A percentile compares a stretch with the other conserved stretches of the same genome.
These are phyloP conservation scores for Aphanomyces astaci DNA, from an alignment of 352 stramenopile genomes.

Conservation along the genomic window DNA sequence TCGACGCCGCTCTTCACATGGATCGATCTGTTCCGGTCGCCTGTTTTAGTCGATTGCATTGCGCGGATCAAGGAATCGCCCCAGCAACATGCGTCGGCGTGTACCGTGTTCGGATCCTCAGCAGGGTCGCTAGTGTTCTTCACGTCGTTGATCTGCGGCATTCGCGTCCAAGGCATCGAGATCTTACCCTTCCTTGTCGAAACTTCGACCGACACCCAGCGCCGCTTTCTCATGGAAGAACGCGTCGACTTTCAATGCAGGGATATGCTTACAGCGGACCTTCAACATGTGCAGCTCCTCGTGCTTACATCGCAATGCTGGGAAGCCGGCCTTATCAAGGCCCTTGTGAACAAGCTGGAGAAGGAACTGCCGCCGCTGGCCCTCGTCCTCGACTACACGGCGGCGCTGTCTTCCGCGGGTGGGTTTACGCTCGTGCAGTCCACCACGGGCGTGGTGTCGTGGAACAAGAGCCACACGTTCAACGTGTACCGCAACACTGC, in stretches of 20 bases:
- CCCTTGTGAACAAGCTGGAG: constrained; percentile 36
- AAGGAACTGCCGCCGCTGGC: constrained; percentile 28
- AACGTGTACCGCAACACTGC: neutral
- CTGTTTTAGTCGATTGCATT: constrained; percentile 22
- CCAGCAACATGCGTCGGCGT: constrained; percentile 1
- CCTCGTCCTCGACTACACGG: constrained; percentile 52
- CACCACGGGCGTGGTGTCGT: neutral
- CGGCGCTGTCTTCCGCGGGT: constrained; percentile 14
- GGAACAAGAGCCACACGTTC: neutral
- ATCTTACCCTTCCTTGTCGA: constrained; percentile 41
- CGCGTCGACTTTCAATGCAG: constrained; percentile 31
- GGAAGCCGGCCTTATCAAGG: constrained; percentile 33
- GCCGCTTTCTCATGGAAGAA: neutral
- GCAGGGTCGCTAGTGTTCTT: constrained; percentile 50
- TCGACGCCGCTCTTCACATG: constrained; percentile 46
- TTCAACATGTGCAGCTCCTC: constrained; percentile 31
- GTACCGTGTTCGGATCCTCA: constrained; percentile 48
- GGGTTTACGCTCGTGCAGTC: constrained; percentile 28
- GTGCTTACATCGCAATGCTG: constrained; percentile 60
- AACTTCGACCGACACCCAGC: constrained; percentile 19
- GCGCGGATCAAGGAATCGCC: too few species aligned
- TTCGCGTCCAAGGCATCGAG: constrained; percentile 37
- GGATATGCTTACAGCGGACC: constrained; percentile 36
- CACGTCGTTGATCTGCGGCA: constrained; percentile 29
- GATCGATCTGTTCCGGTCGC: constrained; percentile 29